Evolutionary conservation across 2,329 filamentous ascomycete species (phyloP), one percentile per base, ranked within the genome.

Genomic region (Periconia macrospinosa): DNA sequence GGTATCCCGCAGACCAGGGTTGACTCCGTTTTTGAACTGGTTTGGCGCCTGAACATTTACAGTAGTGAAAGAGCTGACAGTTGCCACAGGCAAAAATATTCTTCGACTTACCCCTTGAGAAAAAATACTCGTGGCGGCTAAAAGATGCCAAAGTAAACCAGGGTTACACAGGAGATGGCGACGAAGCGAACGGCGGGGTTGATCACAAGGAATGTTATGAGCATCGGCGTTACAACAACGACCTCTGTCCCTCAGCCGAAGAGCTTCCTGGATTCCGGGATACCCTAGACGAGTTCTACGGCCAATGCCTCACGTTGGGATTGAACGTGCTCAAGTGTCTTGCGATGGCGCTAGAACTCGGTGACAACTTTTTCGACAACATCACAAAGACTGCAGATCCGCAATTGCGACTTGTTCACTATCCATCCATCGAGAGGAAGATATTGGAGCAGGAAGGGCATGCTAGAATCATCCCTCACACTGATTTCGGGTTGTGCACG

Each of bases 51-150:
- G 14, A 1, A 43, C 43, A 15, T 6, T 7, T 14, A 2, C 15
- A 45, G 9, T 11, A 30, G n/a, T 30, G 3, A 30, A 10, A n/a
- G 13, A 2, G n/a, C n/a, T 27, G 6, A 35, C 20, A 41, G 15
- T 14, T 7, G 27, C 1, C 54, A 37, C 33, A 71, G 62, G 62
- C 65, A 2, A 71, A 71, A 45, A 56, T 51, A 2, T 70, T 76
- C 53, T 77, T 77, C 54, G 60, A 58, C 17, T 63, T 76, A n/a
- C 64, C 68, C 1, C 43, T 65, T 6, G 54, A 65, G 15, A 50
- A 76, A 23, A 69, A 71, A 54, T 55, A 68, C 40, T 66, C 67
- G 5, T 74, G 74, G 42, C 74, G 74, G 37, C 72, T 75, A 3
- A 59, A 66, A 45, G 69, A 71, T 19, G 69, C 72, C 8, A 61